phyloP scores from a whole-genome alignment of 768 basidiomycete species.

The Termitomyces sp. region DNA sequence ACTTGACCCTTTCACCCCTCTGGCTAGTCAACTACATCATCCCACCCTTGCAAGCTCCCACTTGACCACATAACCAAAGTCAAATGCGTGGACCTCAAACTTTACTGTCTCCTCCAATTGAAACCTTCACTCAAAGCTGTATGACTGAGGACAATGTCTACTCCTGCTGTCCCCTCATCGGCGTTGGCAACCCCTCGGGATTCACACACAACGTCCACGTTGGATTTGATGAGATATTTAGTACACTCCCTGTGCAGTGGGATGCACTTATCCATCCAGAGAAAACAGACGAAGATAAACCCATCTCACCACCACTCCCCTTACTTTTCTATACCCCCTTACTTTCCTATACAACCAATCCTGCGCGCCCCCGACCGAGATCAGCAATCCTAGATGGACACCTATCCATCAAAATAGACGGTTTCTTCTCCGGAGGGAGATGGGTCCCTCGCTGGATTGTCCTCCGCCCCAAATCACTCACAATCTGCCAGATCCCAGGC shows the following conservation, averaged over 20 bases:
- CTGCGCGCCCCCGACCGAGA: slow-evolving; percentile 10
- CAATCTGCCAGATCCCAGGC: slow-evolving; percentile 78
- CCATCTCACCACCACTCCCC: not conserved
- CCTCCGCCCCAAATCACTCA: slow-evolving; percentile 59
- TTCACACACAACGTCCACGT: slow-evolving; percentile 41
- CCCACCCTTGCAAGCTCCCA: slow-evolving; percentile 21
- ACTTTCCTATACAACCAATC: too few relatives aligned
- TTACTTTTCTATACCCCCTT: too few relatives aligned
- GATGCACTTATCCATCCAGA: slow-evolving; percentile 7
- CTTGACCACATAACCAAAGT: slow-evolving; percentile 33
- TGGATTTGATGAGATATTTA: slow-evolving; percentile 26
- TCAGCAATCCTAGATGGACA: slow-evolving; percentile 49
- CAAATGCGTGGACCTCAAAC: slow-evolving; percentile 35
- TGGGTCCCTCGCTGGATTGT: slow-evolving; percentile 79
- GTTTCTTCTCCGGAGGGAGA: slow-evolving; percentile 64
- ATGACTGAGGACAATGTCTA: slow-evolving; percentile 46
- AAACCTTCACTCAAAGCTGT: too few relatives aligned
- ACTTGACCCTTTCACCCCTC: too few relatives aligned
- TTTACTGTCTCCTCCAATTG: slow-evolving; percentile 32
- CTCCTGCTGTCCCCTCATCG: slow-evolving; percentile 32
- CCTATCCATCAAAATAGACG: slow-evolving; percentile 74
- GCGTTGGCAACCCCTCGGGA: slow-evolving; percentile 30
- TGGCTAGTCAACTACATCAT: too few relatives aligned
- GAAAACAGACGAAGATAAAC: slow-evolving; percentile 6
- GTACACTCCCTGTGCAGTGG: slow-evolving; percentile 19